Conservation (phyloP, 176 grass and related monocot genomes). For the bread wheat (Triticum aestivum) region DNA sequence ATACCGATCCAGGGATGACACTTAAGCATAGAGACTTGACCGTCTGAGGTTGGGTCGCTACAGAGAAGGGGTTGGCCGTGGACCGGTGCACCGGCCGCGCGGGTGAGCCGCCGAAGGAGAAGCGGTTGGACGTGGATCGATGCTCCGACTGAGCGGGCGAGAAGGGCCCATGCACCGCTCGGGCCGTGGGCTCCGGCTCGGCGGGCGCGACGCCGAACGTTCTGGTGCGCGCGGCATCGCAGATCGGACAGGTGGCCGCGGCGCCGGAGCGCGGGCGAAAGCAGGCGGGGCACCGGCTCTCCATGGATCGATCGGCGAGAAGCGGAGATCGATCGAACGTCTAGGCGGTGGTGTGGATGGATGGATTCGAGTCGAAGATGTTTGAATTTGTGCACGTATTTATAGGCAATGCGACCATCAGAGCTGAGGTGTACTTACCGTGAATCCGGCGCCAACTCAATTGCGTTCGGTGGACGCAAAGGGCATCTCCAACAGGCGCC, state of each 20-base stretch:
- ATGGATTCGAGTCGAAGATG: not conserved
- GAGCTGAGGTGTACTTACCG: not conserved
- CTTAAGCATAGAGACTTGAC: no score
- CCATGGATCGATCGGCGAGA: not conserved
- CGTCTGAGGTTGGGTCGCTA: no score
- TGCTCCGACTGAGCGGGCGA: not conserved
- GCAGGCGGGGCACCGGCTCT: not conserved
- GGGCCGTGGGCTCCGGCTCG: not conserved
- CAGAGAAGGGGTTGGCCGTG: no score
- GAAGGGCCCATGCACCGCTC: not conserved
- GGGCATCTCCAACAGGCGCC: not conserved
- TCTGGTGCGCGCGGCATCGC: conserved; percentile 35
- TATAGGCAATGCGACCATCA: not conserved
- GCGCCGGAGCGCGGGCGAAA: conserved; percentile 59
- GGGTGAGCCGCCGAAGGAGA: no score
- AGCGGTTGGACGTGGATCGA: no score
- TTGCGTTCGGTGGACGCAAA: not conserved
- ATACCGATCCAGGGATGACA: no score
- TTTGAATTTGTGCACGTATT: not conserved
- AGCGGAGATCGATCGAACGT: not conserved
- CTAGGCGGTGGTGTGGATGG: not conserved
- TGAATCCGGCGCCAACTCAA: not conserved
- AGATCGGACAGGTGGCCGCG: conserved; percentile 45
- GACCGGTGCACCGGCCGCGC: no score
- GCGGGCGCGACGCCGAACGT: not conserved